Conservation (phyloP, 108 stramenopile genomes). For the Nitzschia palea region DNA sequence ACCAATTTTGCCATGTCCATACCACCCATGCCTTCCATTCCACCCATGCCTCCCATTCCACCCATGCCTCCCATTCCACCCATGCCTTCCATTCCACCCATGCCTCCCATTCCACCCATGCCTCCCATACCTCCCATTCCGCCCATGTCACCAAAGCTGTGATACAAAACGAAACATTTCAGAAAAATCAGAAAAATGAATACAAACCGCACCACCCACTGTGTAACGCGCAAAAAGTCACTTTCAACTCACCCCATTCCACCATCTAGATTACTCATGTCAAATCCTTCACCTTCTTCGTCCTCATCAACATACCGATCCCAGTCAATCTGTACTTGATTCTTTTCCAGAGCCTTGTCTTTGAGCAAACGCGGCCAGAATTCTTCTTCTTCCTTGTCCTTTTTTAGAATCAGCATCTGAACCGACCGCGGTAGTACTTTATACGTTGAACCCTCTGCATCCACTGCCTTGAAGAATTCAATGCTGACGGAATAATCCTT, state of each 20-base stretch:
- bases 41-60: constrained; percentile 54
- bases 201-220: too few relatives aligned
- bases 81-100: constrained; percentile 55
- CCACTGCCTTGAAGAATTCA: constrained; percentile 85
- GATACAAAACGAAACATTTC: too few relatives aligned
- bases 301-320: constrained; percentile 96
- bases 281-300: constrained; percentile 80
- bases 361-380: constrained; percentile 91
- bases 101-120: constrained; percentile 64
- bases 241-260: constrained; percentile 48
- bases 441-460: constrained; percentile 87
- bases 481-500: constrained; percentile 88
- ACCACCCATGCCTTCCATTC: constrained; percentile 50
- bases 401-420: constrained; percentile 92
- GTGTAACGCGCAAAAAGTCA: too few relatives aligned
- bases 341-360: constrained; percentile 92
- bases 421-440: constrained; percentile 90
- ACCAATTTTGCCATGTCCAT: constrained; percentile 56
- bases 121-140: constrained; percentile 72
- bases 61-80: constrained; percentile 58
- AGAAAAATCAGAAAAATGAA: too few relatives aligned
- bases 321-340: constrained; percentile 96
- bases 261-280: constrained; percentile 81
- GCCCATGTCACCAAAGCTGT: constrained; percentile 46
- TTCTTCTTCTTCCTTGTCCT: constrained; percentile 67